phyloP scores from a whole-genome alignment of 305 asterid species.

The Ajuga reptans region DNA sequence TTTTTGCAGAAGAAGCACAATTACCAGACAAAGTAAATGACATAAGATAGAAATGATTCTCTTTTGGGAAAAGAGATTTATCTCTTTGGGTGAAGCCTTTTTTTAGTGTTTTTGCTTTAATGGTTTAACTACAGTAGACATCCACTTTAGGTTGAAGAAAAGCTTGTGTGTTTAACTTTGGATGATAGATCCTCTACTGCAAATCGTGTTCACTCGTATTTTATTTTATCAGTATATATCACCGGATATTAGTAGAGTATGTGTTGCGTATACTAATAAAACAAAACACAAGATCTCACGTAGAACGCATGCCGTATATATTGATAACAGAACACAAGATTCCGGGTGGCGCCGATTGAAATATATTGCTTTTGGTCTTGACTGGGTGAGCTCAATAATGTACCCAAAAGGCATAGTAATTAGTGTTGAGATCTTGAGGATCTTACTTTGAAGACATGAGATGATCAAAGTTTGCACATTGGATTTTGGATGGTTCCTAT shows the following conservation, averaged over 20 bases:
- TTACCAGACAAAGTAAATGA: conserved; percentile 21
- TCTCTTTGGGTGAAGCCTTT: conserved; percentile 19
- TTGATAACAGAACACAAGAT: no score
- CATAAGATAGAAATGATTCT: neutral
- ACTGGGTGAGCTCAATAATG: conserved; percentile 10
- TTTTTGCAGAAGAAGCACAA: conserved; percentile 7
- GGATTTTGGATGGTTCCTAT: conserved; percentile 4
- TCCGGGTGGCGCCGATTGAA: neutral
- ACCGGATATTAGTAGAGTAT: no score
- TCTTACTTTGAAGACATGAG: conserved; percentile 11
- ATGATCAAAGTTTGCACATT: neutral
- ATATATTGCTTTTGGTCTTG: conserved; percentile 6
- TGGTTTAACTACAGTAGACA: conserved; percentile 17
- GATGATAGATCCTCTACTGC: neutral
- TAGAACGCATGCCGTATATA: no score
- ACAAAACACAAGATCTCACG: no score
- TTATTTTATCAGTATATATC: neutral
- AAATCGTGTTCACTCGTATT: neutral
- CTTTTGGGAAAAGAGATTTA: neutral
- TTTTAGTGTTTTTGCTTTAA: conserved; percentile 17
- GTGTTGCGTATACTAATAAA: no score
- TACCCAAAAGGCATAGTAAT: neutral
- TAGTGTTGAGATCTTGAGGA: conserved; percentile 14
- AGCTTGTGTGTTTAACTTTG: neutral
- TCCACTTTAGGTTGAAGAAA: neutral